phyloP scores from a whole-genome alignment of 371 early-diverging fungal genomes.

The Dipsacomyces acuminosporus region DNA sequence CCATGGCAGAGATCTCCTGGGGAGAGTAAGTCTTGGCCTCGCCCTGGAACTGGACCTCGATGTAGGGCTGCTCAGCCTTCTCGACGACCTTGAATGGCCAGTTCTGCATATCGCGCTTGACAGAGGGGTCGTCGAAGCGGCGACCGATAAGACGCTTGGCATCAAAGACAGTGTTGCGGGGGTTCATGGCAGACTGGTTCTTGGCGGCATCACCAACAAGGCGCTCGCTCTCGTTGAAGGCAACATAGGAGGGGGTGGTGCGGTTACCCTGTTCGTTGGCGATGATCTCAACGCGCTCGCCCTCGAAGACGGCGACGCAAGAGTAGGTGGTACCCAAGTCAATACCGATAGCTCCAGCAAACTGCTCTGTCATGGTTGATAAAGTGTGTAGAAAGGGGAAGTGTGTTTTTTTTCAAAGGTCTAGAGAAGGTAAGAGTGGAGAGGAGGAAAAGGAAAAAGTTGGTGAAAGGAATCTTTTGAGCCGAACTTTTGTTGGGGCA shows the following conservation, averaged over 20 bases:
- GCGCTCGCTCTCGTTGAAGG: constrained; percentile 87
- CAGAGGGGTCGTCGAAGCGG: constrained; percentile 79
- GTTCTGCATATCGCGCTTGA: constrained; percentile 89
- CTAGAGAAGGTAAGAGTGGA: background rate
- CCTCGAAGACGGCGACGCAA: constrained; percentile 98
- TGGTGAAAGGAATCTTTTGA: background rate
- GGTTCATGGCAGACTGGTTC: constrained; percentile 90
- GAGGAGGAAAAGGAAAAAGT: background rate
- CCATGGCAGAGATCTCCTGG: constrained; percentile 96
- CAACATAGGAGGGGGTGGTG: constrained; percentile 95
- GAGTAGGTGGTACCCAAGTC: constrained; percentile 99
- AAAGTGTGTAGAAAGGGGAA: background rate
- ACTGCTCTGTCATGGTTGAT: constrained; percentile 46
- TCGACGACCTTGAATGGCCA: constrained; percentile 89
- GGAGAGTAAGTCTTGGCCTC: constrained; percentile 90
- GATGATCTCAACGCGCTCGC: constrained; percentile 96
- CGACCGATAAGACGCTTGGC: constrained; percentile 98
- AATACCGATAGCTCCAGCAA: constrained; percentile 68
- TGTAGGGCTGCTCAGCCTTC: constrained; percentile 71
- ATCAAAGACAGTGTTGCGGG: constrained; percentile 90
- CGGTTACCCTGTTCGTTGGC: constrained; percentile 98
- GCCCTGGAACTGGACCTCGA: constrained; percentile 83
- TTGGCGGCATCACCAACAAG: constrained; percentile 94
- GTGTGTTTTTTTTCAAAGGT: too few species aligned
- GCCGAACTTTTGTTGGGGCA: too few species aligned